These are phyloP conservation scores for Boletus bicolor DNA, from an alignment of 768 basidiomycete species.

Conservation along the genomic window DNA sequence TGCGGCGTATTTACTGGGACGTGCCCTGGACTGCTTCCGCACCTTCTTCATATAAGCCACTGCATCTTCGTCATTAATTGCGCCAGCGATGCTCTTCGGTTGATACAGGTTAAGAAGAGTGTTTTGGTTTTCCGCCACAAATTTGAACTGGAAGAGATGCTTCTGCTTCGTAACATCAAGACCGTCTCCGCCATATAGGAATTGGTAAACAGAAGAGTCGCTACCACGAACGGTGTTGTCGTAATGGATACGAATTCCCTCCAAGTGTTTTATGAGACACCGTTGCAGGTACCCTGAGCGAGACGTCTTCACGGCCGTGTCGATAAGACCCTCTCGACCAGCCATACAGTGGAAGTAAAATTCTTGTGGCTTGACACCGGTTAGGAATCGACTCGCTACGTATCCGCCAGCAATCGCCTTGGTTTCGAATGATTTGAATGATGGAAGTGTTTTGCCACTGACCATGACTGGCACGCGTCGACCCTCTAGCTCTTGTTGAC, in stretches of 20 bases:
- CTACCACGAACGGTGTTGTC: slow-evolving; percentile 97
- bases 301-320: slow-evolving; percentile 98
- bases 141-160: slow-evolving; percentile 90
- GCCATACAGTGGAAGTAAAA: slow-evolving; percentile 99
- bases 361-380: slow-evolving; percentile 96
- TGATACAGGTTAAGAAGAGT: slow-evolving; percentile 73
- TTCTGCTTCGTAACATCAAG: slow-evolving; percentile 98
- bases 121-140: slow-evolving; percentile 80
- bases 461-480: slow-evolving; percentile 99
- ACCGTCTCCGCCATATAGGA: slow-evolving; percentile 94
- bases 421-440: slow-evolving; percentile 97
- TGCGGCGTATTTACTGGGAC: slow-evolving; percentile 37
- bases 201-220: slow-evolving; percentile 92
- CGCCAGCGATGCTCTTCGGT: slow-evolving; percentile 54
- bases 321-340: slow-evolving; percentile 96
- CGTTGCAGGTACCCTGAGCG: slow-evolving; percentile 98
- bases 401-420: slow-evolving; percentile 97
- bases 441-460: slow-evolving; percentile 96
- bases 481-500: slow-evolving; percentile 97
- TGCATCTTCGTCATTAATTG: slow-evolving; percentile 67
- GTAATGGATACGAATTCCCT: slow-evolving; percentile 95
- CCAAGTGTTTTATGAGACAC: slow-evolving; percentile 97
- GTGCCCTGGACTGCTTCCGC: slow-evolving; percentile 63
- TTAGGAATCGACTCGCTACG: slow-evolving; percentile 97
- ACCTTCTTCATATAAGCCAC: slow-evolving; percentile 83